Base-by-base conservation (phyloP, 352 stramenopile species). In the Pythium apleroticum region DNA sequence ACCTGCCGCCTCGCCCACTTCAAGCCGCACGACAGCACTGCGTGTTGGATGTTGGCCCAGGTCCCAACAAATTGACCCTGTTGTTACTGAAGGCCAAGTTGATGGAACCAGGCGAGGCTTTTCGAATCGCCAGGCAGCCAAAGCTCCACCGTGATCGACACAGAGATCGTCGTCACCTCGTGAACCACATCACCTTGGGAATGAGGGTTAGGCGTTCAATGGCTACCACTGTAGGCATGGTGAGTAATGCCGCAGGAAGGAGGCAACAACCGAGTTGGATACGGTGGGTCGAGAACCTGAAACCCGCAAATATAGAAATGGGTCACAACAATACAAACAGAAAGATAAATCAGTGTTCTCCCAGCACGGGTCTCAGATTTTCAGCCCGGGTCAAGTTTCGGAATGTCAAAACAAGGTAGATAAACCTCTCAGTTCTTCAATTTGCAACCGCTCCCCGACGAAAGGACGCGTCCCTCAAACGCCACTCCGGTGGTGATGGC, bases 101-200 rank as follows among this genome's bases (percentile, higher is more conserved):
- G 46, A 8, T 53, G 46, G 46, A 33, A 53, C n/a, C n/a, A 31
- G 11, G 22, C 46, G 46, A 33, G n/a, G 17, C 41, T 22, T 27
- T 49, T 50, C 19, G 19, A 27, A 14, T 27, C 41, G 41, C n/a
- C 10, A n/a, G 19, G 17, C 7, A 24, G 19, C 20, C 17, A 53
- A 53, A 33, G 46, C 46, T 53, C 25, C 46, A 53, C 46, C 1
- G 24, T 53, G 46, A 53, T 53, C 46, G 46, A 53, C 46, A 53
- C 46, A 53, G 46, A 53, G 46, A 20, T 33, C 24, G 46, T 53
- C 12, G 46, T 53, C 25, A 12, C 22, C 1, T 53, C 46, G 46
- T 33, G 46, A 53, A 53, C 46, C 46, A 20, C 46, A 53, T 53
- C 46, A 53, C 15, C 9, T n/a, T 20, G 12, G 4, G 46, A 33